These are phyloP conservation scores for Candida lessepsii DNA, from an alignment of 805 yeast species.

Conservation along the genomic window DNA sequence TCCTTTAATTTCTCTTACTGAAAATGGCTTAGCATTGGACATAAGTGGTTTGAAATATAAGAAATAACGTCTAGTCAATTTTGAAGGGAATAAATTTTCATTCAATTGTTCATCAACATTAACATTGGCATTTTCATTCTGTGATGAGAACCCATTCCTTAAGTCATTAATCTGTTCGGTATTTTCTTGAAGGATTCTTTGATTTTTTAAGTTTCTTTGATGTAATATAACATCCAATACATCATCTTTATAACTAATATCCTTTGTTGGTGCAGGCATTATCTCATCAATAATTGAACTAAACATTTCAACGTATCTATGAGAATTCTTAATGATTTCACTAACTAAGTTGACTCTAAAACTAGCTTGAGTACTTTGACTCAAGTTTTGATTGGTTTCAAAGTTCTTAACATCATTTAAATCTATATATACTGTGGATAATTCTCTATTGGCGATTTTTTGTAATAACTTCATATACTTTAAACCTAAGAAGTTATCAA, in stretches of 20 bases:
- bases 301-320: slow-evolving; percentile 77
- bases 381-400: slow-evolving; percentile 46
- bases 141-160: slow-evolving; percentile 30
- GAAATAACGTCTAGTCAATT: slow-evolving; percentile 80
- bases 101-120: slow-evolving; percentile 17
- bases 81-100: slow-evolving; percentile 73
- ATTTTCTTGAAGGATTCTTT: slow-evolving; percentile 65
- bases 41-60: slow-evolving; percentile 83
- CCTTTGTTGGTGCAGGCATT: slow-evolving; percentile 85
- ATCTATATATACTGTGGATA: slow-evolving; percentile 65
- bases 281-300: slow-evolving; percentile 71
- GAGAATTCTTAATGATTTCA: slow-evolving; percentile 68
- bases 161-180: slow-evolving; percentile 55
- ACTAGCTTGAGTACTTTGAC: slow-evolving; percentile 13
- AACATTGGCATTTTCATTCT: slow-evolving; percentile 14
- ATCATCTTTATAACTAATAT: slow-evolving; percentile 77
- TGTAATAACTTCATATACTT: slow-evolving; percentile 79
- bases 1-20: slow-evolving; percentile 91
- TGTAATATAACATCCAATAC: slow-evolving; percentile 90
- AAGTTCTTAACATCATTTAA: slow-evolving; percentile 79
- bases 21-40: slow-evolving; percentile 53
- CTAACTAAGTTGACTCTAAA: slow-evolving; percentile 40
- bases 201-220: slow-evolving; percentile 83
- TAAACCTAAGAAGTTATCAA: slow-evolving; percentile 19
- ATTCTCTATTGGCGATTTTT: slow-evolving; percentile 79